These are phyloP conservation scores for Trichoderma citrinoviride DNA, from an alignment of 2,329 filamentous ascomycete species.

Conservation along the genomic window DNA sequence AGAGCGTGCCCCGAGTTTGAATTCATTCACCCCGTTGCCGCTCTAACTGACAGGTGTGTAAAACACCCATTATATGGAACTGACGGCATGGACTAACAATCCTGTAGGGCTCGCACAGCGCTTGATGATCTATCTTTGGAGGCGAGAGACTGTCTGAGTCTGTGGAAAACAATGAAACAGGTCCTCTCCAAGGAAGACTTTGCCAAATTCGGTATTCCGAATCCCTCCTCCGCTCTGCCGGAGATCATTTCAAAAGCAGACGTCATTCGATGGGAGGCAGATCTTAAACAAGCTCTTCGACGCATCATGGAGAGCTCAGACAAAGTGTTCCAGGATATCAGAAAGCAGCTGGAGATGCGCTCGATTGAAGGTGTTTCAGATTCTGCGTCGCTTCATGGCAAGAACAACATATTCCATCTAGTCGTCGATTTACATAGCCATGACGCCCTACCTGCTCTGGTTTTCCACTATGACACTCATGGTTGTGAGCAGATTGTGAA, in stretches of 20 bases:
- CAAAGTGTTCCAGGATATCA: conserved; percentile 44
- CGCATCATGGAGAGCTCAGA: conserved; percentile 56
- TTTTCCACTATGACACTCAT: conserved; percentile 73
- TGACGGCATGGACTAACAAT: not conserved
- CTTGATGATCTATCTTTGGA: conserved; percentile 18
- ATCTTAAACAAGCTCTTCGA: conserved; percentile 57
- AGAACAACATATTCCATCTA: conserved; percentile 45
- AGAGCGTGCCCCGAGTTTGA: conserved; percentile 44
- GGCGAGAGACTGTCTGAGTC: conserved; percentile 16
- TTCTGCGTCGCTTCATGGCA: not conserved
- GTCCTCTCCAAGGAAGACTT: conserved; percentile 1
- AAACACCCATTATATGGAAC: fast-evolving
- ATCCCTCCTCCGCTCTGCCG: conserved; percentile 38
- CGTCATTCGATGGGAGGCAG: conserved; percentile 62
- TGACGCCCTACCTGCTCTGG: conserved; percentile 66
- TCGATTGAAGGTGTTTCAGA: fast-evolving
- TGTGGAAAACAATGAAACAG: conserved; percentile 8
- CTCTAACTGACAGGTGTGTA: conserved; percentile 54
- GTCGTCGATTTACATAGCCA: conserved; percentile 59
- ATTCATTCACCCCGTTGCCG: conserved; percentile 65
- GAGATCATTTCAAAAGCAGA: conserved; percentile 61
- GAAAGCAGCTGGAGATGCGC: conserved; percentile 43
- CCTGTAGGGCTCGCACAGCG: conserved; percentile 5
- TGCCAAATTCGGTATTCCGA: not conserved
- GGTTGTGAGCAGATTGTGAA: conserved; percentile 60